phyloP scores from a whole-genome alignment of 2,329 filamentous ascomycete genomes.

The Leptoxyphium fumago region DNA sequence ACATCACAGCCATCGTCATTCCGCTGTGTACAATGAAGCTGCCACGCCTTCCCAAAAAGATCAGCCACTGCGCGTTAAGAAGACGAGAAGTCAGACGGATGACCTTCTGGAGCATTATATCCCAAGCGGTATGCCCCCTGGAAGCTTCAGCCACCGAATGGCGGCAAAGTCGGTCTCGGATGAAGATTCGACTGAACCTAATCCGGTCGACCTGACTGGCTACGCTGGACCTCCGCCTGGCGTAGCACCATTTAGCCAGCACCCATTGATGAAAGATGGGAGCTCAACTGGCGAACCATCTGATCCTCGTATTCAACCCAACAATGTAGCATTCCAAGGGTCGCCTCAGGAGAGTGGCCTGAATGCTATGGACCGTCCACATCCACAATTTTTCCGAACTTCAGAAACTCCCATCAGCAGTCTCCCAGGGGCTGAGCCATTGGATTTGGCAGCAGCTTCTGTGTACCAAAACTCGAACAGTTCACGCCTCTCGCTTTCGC shows the following conservation, averaged over 20 bases:
- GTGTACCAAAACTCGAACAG: background rate
- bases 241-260: constrained; percentile 12
- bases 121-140: background rate
- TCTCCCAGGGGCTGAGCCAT: background rate
- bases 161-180: background rate
- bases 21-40: too few species aligned
- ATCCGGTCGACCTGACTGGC: constrained; percentile 9
- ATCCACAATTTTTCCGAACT: background rate
- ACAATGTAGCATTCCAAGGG: too few species aligned
- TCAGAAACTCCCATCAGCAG: background rate
- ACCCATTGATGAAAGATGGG: constrained; percentile 5
- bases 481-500: background rate
- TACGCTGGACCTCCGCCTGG: constrained; percentile 11
- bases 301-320: too few species aligned
- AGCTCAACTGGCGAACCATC: too few species aligned
- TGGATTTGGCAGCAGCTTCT: background rate
- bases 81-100: background rate
- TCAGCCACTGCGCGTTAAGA: background rate
- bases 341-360: background rate
- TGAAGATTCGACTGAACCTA: background rate
- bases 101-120: background rate
- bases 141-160: background rate
- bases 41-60: too few species aligned
- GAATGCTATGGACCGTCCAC: background rate
- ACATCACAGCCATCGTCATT: too few species aligned